phyloP scores from a whole-genome alignment of 2,329 filamentous ascomycete genomes.

The Tolypocladium cylindrosporum region DNA sequence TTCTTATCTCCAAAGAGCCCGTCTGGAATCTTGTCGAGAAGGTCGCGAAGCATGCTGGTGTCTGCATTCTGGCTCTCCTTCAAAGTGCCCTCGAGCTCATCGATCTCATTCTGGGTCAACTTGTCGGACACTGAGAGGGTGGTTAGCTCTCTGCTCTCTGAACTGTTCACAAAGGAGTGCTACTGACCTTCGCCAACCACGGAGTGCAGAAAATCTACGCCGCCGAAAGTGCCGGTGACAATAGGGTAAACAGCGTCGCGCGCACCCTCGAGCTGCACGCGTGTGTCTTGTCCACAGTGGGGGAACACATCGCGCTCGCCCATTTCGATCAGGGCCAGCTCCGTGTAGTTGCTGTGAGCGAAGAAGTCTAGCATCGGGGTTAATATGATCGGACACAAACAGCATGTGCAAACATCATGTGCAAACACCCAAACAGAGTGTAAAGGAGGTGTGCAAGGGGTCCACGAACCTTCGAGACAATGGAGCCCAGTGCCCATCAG shows the following conservation, averaged over 20 bases:
- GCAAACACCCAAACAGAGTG: background rate
- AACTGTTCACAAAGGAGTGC: too few relatives aligned
- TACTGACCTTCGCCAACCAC: constrained; percentile 57
- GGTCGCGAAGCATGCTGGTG: constrained; percentile 64
- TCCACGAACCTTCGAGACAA: constrained; percentile 61
- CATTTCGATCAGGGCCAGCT: constrained; percentile 79
- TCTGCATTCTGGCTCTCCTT: constrained; percentile 52
- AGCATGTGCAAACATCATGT: background rate
- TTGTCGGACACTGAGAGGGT: constrained; percentile 64
- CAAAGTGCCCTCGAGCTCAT: constrained; percentile 79
- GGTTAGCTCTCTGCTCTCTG: background rate
- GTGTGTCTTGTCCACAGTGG: constrained; percentile 70
- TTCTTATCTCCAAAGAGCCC: constrained; percentile 70
- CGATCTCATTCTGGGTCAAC: constrained; percentile 80
- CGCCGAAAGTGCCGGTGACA: constrained; percentile 87
- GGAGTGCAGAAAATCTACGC: constrained; percentile 87
- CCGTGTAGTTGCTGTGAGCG: constrained; percentile 88
- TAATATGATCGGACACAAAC: background rate
- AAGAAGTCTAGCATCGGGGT: constrained; percentile 54
- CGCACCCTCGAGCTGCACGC: constrained; percentile 58
- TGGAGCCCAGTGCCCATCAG: constrained; percentile 82
- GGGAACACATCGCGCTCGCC: constrained; percentile 76
- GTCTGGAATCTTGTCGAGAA: constrained; percentile 72
- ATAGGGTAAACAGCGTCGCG: constrained; percentile 63
- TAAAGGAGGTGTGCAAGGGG: background rate